Base-by-base conservation (phyloP, 2,329 filamentous ascomycete species). In the Sporothrix pallida region DNA sequence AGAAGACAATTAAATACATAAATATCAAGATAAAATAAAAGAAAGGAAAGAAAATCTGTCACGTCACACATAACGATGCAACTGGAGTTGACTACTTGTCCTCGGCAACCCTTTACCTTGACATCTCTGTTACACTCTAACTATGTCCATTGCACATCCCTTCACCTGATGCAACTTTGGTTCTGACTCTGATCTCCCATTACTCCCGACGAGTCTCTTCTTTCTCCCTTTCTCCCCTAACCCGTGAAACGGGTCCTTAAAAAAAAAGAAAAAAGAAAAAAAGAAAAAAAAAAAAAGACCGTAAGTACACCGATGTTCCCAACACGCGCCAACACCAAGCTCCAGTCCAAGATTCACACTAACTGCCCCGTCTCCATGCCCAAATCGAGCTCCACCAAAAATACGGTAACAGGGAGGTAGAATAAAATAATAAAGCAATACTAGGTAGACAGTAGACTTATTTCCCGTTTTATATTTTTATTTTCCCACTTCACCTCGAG, bases 281-380 rank as follows among this genome's bases (percentile, higher is more conserved):
- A n/a, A n/a, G n/a, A n/a, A 17, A 60, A 20, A 37, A 17, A 60
- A 20, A 37, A 17, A 60, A 37, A 44, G 17, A 26, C 37, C 62
- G 42, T n/a, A 65, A 65, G 62, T 46, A 65, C 62, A 46, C 62
- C 62, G 44, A 56, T 62, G 26, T 60, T 60, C 56, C 56, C 13
- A 20, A 9, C 17, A 12, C 37, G 7, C 31, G 31, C 58, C 31
- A 63, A 37, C 56, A 15, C 56, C 20, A 26, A 26, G 31, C 2
- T 37, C 31, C 31, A 31, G 56, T 37, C 17, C 58, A 31, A 63
- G 20, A 7, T 23, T 23, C 52, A 23, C 10, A 20, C 52, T 54
- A 54, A 17, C 26, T 62, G 10, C 58, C 58, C 58, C 58, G n/a
- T 63, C 58, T 3, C 10, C 37, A 37, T 44, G 58, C 58, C 31